Percentiles rank a stretch among this genome's conserved stretches.
Conservation (phyloP, 2,329 filamentous ascomycete species). For the Lecanoromycetidae sp. region DNA sequence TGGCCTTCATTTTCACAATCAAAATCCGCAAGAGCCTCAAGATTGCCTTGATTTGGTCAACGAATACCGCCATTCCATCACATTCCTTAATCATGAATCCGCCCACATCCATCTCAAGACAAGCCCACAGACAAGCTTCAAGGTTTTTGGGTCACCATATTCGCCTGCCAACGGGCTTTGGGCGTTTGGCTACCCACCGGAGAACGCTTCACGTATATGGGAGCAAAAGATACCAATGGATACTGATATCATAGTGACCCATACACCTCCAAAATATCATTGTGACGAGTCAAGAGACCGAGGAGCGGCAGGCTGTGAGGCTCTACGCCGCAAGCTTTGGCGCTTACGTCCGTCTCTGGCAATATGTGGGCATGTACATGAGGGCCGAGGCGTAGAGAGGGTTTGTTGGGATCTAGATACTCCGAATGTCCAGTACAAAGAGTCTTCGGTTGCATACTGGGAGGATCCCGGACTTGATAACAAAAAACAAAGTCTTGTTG, state of each 20-base stretch:
- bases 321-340: conserved; percentile 34
- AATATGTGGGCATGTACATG: conserved; percentile 50
- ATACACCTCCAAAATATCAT: conserved; percentile 42
- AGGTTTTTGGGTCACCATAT: conserved; percentile 48
- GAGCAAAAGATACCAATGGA: conserved; percentile 35
- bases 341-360: conserved; percentile 39
- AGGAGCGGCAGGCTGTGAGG: conserved; percentile 36
- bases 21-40: conserved; percentile 32
- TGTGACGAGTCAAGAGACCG: conserved; percentile 31
- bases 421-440: conserved; percentile 22
- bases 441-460: conserved; percentile 29
- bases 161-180: conserved; percentile 37
- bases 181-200: conserved; percentile 43
- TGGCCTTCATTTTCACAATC: conserved; percentile 33
- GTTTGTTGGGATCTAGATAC: conserved; percentile 34
- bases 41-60: conserved; percentile 34
- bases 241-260: conserved; percentile 43
- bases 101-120: conserved; percentile 33
- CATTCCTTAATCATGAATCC: conserved; percentile 41
- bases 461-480: conserved; percentile 34
- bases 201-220: conserved; percentile 36
- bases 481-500: conserved; percentile 43
- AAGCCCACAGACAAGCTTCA: conserved; percentile 38
- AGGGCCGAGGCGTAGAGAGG: conserved; percentile 41
- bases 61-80: conserved; percentile 33